These are phyloP conservation scores for Carpinus viminea DNA, from an alignment of 306 rosid genomes.

Conservation along the genomic window DNA sequence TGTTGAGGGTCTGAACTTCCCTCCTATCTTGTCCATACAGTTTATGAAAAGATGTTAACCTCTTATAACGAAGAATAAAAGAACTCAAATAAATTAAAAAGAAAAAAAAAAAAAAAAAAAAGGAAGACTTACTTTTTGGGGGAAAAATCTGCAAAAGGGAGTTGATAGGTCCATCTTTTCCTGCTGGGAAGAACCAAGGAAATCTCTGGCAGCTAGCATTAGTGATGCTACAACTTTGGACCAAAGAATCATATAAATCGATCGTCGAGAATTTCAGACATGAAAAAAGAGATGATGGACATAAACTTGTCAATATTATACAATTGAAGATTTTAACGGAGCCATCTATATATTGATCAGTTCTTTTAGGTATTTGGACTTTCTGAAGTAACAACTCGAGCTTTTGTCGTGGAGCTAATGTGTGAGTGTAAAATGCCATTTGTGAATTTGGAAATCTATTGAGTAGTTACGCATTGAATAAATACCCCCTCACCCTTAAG, in stretches of 20 bases:
- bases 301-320: constrained; percentile 42
- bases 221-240: constrained; percentile 44
- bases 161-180: constrained; percentile 20
- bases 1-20: not conserved
- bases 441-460: constrained; percentile 79
- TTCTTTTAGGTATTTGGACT: constrained; percentile 57
- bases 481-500: too few relatives aligned
- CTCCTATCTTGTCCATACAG: not conserved
- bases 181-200: constrained; percentile 27
- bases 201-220: constrained; percentile 32
- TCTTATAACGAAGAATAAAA: constrained; percentile 18
- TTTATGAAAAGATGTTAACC: constrained; percentile 16
- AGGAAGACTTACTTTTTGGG: constrained; percentile 9
- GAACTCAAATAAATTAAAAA: not conserved
- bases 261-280: constrained; percentile 28
- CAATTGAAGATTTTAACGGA: constrained; percentile 43
- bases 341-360: constrained; percentile 39
- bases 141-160: constrained; percentile 24
- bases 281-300: constrained; percentile 30
- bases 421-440: constrained; percentile 46
- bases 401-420: constrained; percentile 59
- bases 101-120: too few relatives aligned
- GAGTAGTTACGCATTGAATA: too few relatives aligned
- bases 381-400: constrained; percentile 71
- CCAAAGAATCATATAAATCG: constrained; percentile 18